Conservation (phyloP, 2,329 filamentous ascomycete species). For the Immersiporthe knoxdaviesiana region DNA sequence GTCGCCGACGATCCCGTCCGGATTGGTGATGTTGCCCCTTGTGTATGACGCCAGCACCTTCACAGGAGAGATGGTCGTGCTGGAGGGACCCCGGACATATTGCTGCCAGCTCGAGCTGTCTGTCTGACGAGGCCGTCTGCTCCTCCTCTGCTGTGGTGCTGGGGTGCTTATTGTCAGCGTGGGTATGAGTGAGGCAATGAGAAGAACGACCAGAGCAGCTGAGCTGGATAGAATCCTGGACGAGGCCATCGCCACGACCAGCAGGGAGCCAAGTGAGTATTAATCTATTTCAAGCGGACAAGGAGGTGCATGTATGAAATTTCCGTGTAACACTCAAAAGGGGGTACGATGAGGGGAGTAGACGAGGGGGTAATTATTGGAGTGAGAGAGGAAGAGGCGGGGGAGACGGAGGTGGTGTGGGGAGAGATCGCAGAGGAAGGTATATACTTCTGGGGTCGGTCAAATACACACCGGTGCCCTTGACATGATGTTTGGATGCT, state of each 20-base stretch:
- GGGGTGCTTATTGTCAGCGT: slow-evolving; percentile 1
- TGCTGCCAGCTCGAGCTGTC: slow-evolving; percentile 25
- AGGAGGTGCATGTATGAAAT: not conserved
- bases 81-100: slow-evolving; percentile 28
- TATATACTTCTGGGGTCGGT: not conserved
- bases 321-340: not conserved
- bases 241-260: slow-evolving; percentile 15
- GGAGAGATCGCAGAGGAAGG: not conserved
- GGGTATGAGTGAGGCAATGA: not conserved
- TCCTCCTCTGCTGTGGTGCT: slow-evolving; percentile 1
- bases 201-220: not conserved
- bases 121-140: not conserved
- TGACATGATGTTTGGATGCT: not conserved
- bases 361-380: not conserved
- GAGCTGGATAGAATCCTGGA: not conserved
- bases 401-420: not conserved
- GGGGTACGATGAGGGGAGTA: not conserved
- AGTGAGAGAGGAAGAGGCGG: not conserved
- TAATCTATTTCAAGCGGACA: not conserved
- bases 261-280: not conserved
- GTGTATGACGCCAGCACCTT: slow-evolving; percentile 34
- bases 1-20: slow-evolving; percentile 39
- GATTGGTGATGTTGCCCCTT: slow-evolving; percentile 44
- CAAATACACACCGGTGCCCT: slow-evolving; percentile 1
- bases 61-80: slow-evolving; percentile 19